Conservation (phyloP, 2,329 filamentous ascomycete species). For the Aspergillus proliferans region DNA sequence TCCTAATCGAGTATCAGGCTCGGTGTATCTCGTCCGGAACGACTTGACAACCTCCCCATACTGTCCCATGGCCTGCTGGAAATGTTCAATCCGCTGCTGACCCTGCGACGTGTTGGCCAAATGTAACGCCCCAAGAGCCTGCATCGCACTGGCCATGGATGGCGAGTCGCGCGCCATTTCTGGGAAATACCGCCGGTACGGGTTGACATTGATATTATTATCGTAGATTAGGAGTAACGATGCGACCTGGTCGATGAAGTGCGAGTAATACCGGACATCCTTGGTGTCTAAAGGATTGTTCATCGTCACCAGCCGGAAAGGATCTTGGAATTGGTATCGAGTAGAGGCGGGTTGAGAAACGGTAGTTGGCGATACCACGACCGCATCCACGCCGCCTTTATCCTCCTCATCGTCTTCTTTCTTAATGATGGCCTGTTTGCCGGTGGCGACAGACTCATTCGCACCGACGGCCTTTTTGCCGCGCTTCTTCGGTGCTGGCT, state of each 20-base stretch:
- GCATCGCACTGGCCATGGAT: conserved; percentile 33
- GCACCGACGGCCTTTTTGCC: conserved; percentile 10
- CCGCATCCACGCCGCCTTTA: conserved; percentile 10
- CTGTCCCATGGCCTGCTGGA: conserved; percentile 33
- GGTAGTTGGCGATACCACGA: conserved; percentile 22
- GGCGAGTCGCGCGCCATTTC: conserved; percentile 28
- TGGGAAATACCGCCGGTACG: conserved; percentile 29
- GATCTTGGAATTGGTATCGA: conserved; percentile 23
- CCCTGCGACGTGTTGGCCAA: conserved; percentile 33
- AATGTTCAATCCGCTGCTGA: conserved; percentile 26
- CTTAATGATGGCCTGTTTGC: conserved; percentile 2
- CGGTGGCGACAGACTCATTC: conserved; percentile 4
- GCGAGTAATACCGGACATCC: conserved; percentile 30
- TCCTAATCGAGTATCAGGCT: conserved; percentile 18
- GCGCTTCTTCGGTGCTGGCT: conserved; percentile 12
- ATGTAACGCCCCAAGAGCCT: conserved; percentile 36
- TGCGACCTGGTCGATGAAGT: conserved; percentile 30
- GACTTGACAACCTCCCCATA: conserved; percentile 34
- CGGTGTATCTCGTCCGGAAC: conserved; percentile 22
- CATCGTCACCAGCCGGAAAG: conserved; percentile 14
- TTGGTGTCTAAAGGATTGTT: conserved; percentile 16
- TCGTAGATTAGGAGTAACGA: conserved; percentile 32
- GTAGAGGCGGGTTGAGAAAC: conserved; percentile 10
- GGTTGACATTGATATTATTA: conserved; percentile 30
- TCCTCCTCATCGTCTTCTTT: conserved; percentile 6